Base-by-base conservation (phyloP, 2,329 filamentous ascomycete species). In the Ceratocystiopsis sp. region DNA sequence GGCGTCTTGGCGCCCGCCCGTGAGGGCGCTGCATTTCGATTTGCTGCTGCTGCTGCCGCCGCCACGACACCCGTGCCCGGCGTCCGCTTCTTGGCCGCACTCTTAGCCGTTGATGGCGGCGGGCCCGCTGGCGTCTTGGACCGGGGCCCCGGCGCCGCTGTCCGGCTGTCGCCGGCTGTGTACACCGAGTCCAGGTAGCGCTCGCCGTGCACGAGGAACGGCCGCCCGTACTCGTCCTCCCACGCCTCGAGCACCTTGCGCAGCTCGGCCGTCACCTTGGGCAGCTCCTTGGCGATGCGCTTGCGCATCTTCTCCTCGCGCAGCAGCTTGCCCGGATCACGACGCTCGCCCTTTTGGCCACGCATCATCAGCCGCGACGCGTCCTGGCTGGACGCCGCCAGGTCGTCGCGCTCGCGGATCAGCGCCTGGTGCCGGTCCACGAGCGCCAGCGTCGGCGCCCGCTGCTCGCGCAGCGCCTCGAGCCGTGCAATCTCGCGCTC, bases 281-380 rank as follows among this genome's bases (percentile, higher is more conserved):
- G 91, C 29, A 98, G 67, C 56, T 98, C 91, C 61, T 96, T 98
- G 21, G 87, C 74, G 48, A 98, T 95, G 45, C 87, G 75, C 73
- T 98, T 98, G 47, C 91, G 78, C 84, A 94, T 93, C 71, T 96
- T 98, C 64, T 98, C 91, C 57, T 98, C 91, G 29, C 91, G 75
- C 42, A 98, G 68, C 15, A 98, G 70, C 62, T 94, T 91, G 41
- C 86, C 89, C 3, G 91, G 91, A 56, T 98, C 91, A 49, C 93
- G 83, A 61, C 80, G 84, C 64, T 96, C 89, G 43, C 89, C 89
- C 64, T 93, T 94, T 51, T 85, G 80, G 3, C 87, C 87, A 47
- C 89, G 85, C 53, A 78, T 75, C 80, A 96, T 86, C 29, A 98
- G 68, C 38, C 91, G 80, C 8, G 89, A 95, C 14, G 91, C 87